Conservation (phyloP, 176 grass and related monocot genomes). For the Aechmea fasciata region DNA sequence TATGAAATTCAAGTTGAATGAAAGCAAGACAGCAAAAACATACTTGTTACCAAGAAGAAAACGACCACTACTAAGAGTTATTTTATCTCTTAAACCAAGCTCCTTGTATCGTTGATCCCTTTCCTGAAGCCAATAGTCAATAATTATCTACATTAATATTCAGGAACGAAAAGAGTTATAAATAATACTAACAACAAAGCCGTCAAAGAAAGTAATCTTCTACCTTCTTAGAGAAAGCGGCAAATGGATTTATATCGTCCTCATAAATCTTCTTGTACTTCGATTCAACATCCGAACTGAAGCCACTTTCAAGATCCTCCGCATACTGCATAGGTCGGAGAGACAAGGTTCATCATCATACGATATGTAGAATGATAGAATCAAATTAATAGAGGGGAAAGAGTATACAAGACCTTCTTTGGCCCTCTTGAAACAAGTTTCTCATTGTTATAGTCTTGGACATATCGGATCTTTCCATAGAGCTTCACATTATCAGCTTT, state of each 20-base stretch:
- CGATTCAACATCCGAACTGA: conserved; percentile 84
- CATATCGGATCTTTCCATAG: conserved; percentile 94
- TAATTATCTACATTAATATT: neutral
- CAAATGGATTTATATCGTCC: conserved; percentile 99
- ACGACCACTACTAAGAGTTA: conserved; percentile 95
- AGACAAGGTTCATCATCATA: conserved; percentile 21
- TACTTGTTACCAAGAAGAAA: conserved; percentile 99
- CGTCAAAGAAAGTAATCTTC: conserved; percentile 5
- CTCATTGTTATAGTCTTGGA: conserved; percentile 93
- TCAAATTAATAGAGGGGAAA: conserved; percentile 1
- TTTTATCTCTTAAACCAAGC: conserved; percentile 98
- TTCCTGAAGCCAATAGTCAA: conserved; percentile 42
- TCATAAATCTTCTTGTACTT: conserved; percentile 99
- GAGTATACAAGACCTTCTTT: conserved; percentile 58
- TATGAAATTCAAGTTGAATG: neutral
- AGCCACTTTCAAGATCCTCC: conserved; percentile 98
- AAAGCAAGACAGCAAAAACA: conserved; percentile 16
- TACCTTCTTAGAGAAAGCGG: conserved; percentile 98
- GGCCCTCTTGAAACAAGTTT: conserved; percentile 97
- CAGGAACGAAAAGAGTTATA: neutral
- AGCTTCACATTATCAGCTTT: conserved; percentile 96
- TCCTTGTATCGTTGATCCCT: conserved; percentile 99
- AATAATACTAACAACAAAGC: conserved; percentile 16
- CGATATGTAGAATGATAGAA: conserved; percentile 10
- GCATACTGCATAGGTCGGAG: conserved; percentile 48